Evolutionary conservation across 2,329 filamentous ascomycete species (phyloP), one percentile per base, ranked within the genome.

Genomic region (Sporothrix mexicana): DNA sequence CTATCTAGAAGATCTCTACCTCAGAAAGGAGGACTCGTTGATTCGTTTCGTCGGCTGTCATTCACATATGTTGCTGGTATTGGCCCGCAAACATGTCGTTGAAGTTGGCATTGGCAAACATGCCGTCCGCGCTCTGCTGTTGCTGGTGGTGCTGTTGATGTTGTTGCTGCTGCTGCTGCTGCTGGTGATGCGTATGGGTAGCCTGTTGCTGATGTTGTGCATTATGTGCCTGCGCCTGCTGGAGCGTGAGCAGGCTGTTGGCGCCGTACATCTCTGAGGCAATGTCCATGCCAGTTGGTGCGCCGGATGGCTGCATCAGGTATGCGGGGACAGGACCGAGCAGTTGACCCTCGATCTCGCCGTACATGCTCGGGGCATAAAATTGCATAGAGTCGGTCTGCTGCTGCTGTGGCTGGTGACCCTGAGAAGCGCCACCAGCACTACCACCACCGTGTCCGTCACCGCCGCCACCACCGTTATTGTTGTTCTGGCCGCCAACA

Each of bases 281-380:
- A 17, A 76, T 53, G 47, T 76, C 74, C 10, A 75, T 43, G 8
- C 72, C 73, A 2, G 68, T 69, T 8, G 69, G 64, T 5, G 23
- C 64, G 30, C 66, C 73, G n/a, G 72, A 59, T 10, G 70, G 53
- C 57, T 76, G 74, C 73, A 75, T 70, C 10, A 76, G 68, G 36
- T 76, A 77, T 7, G 73, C 61, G 13, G 75, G 74, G 0, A 93
- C 85, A 0, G 91, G 88, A 0, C 89, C 90, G 73, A 93, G 88
- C 13, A 94, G 84, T 75, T 94, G 91, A 20, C 91, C 92, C 77
- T 94, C 92, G 69, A 93, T 88, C 71, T 92, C 90, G 75, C 91
- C 90, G 74, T 88, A 86, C 5, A 86, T 80, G 23, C 82, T 83
- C 2, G 85, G 83, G 74, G 88, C 83, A 79, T 86, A 88, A 75